Conservation (phyloP, 495 filamentous ascomycete genomes). For the Annulohypoxylon nitens region DNA sequence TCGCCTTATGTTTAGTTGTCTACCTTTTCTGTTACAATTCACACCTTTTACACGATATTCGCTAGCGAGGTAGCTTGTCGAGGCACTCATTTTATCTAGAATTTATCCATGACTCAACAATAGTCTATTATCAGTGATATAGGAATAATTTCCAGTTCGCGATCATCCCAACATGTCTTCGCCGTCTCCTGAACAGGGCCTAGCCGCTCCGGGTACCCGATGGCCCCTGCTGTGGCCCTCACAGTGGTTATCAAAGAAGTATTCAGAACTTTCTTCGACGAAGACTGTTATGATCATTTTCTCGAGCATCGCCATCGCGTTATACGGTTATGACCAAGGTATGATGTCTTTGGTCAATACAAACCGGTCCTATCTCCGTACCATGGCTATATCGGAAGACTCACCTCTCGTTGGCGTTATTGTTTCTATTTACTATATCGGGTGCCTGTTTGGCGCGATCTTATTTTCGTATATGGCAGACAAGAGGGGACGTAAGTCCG, state of each 20-base stretch:
- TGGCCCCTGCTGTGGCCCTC: background rate
- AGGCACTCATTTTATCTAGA: background rate
- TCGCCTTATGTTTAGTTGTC: background rate
- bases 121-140: background rate
- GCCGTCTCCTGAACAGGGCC: background rate
- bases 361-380: slow-evolving; percentile 66
- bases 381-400: slow-evolving; percentile 64
- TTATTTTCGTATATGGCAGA: slow-evolving; percentile 64
- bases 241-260: background rate
- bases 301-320: slow-evolving; percentile 68
- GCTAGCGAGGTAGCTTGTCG: background rate
- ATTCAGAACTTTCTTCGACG: slow-evolving; percentile 45
- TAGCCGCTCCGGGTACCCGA: background rate
- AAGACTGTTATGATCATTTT: slow-evolving; percentile 64
- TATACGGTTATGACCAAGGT: slow-evolving; percentile 70
- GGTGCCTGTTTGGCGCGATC: slow-evolving; percentile 66
- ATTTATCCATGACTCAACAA: background rate
- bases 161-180: background rate
- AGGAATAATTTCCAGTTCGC: background rate
- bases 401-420: slow-evolving; percentile 67
- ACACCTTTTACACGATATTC: background rate
- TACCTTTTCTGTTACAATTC: background rate
- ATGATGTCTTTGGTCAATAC: slow-evolving; percentile 74
- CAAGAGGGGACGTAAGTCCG: slow-evolving; percentile 61
- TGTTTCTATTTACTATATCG: slow-evolving; percentile 70